Conservation (phyloP, 129 eudicot species). For the Dittrichia graveolens region DNA sequence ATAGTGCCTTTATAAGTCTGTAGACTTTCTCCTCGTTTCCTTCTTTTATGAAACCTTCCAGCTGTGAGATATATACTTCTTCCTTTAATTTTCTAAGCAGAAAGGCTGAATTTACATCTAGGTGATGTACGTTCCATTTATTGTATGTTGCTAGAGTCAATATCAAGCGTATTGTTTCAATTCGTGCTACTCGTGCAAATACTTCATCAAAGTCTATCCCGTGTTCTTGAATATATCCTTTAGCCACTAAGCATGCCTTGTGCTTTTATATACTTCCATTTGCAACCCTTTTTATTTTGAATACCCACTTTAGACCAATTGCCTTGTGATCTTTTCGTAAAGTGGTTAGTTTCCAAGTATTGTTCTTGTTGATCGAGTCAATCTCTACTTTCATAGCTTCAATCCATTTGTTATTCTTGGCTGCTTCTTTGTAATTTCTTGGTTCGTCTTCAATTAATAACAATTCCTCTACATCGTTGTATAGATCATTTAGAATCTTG, state of each 20-base stretch:
- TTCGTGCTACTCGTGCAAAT: not conserved
- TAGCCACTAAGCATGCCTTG: not conserved
- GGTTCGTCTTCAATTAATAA: too few relatives aligned
- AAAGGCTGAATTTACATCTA: too few relatives aligned
- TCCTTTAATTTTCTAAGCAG: not conserved
- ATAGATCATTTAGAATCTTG: too few relatives aligned
- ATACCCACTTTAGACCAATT: not conserved
- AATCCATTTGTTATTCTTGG: too few relatives aligned
- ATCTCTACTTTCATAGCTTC: not conserved
- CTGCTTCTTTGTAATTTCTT: too few relatives aligned
- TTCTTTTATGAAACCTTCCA: too few relatives aligned
- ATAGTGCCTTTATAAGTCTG: too few relatives aligned
- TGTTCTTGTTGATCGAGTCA: not conserved
- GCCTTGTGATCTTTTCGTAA: not conserved
- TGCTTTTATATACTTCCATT: not conserved
- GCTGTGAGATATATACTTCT: not conserved
- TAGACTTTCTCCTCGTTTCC: too few relatives aligned
- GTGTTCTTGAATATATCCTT: not conserved
- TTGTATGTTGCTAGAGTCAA: not conserved
- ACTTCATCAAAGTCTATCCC: not conserved
- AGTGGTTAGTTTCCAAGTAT: not conserved
- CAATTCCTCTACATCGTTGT: too few relatives aligned
- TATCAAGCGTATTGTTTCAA: not conserved
- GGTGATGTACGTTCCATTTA: not conserved
- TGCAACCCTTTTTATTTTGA: not conserved